Percentiles rank a stretch among this genome's conserved stretches.
phyloP scores from a whole-genome alignment of 108 stramenopile species.

The Aurantiochytrium sp. region DNA sequence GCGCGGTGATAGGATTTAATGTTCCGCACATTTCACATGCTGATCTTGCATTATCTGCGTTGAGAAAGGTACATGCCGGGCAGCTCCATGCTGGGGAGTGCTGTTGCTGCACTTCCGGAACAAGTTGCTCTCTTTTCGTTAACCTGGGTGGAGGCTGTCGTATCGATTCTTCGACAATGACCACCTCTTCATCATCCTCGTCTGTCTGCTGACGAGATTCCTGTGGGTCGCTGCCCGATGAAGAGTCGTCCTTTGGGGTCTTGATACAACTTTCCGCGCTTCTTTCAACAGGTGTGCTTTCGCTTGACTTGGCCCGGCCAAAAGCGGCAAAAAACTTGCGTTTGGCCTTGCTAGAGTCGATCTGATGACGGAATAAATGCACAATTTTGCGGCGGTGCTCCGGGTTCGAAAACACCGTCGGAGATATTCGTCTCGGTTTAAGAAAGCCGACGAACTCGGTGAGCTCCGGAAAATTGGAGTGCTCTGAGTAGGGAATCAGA shows the following conservation, averaged over 20 bases:
- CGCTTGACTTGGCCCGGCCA: not conserved
- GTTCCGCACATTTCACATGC: not conserved
- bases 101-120: too few species aligned
- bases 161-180: too few species aligned
- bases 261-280: too few species aligned
- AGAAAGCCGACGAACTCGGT: conserved; percentile 18
- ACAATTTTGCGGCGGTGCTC: conserved; percentile 44
- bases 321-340: conserved; percentile 38
- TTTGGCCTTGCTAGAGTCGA: conserved; percentile 51
- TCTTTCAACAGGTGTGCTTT: too few species aligned
- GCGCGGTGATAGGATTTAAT: too few species aligned
- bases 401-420: conserved; percentile 45
- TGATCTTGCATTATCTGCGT: not conserved
- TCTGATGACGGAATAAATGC: conserved; percentile 33
- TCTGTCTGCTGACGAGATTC: too few species aligned
- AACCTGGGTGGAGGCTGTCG: too few species aligned
- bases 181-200: too few species aligned
- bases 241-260: too few species aligned
- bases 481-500: conserved; percentile 34
- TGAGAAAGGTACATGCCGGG: not conserved
- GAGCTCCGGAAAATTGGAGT: conserved; percentile 8
- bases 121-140: too few species aligned
- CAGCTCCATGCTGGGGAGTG: not conserved
- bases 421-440: not conserved
- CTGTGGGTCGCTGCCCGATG: too few species aligned